phyloP scores from a whole-genome alignment of 2,329 filamentous ascomycete species.

The Leptographium radiaticola region DNA sequence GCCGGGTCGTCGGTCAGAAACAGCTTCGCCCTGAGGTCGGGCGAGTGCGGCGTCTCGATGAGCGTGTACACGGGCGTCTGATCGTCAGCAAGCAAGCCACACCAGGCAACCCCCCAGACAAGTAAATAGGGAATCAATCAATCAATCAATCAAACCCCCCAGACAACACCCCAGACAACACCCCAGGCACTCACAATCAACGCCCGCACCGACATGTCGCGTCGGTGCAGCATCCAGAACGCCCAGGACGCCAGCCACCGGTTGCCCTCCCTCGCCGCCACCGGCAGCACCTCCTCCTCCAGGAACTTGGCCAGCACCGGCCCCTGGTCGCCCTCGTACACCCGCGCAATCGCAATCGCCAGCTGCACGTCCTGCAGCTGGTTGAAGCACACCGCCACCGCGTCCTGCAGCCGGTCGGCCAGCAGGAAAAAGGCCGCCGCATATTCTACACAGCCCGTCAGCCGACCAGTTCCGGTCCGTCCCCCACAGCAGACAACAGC shows the following conservation, averaged over 20 bases:
- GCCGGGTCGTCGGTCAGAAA: constrained; percentile 88
- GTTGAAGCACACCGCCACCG: constrained; percentile 72
- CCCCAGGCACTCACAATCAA: constrained; percentile 50
- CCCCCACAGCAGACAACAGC: background rate
- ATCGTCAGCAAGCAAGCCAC: background rate
- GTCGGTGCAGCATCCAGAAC: constrained; percentile 77
- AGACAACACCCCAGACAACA: background rate
- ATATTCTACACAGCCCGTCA: constrained; percentile 48
- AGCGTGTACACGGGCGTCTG: constrained; percentile 68
- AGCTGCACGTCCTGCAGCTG: constrained; percentile 83
- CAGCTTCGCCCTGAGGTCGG: constrained; percentile 59
- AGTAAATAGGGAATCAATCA: no score
- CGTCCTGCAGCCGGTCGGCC: constrained; percentile 72
- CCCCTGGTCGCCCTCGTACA: constrained; percentile 77
- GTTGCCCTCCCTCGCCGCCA: constrained; percentile 71
- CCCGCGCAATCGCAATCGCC: constrained; percentile 73
- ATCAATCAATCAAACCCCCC: background rate
- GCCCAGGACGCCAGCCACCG: constrained; percentile 93
- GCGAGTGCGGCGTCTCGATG: constrained; percentile 52
- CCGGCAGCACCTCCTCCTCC: constrained; percentile 62
- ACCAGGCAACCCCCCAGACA: background rate
- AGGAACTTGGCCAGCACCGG: constrained; percentile 61
- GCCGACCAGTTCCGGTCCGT: background rate
- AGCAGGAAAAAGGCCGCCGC: constrained; percentile 92
- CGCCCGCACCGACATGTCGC: constrained; percentile 72